Evolutionary conservation across 73 alveolate species (phyloP), one percentile per base, ranked within the genome.

Genomic region (Paramecium primaurelia): DNA sequence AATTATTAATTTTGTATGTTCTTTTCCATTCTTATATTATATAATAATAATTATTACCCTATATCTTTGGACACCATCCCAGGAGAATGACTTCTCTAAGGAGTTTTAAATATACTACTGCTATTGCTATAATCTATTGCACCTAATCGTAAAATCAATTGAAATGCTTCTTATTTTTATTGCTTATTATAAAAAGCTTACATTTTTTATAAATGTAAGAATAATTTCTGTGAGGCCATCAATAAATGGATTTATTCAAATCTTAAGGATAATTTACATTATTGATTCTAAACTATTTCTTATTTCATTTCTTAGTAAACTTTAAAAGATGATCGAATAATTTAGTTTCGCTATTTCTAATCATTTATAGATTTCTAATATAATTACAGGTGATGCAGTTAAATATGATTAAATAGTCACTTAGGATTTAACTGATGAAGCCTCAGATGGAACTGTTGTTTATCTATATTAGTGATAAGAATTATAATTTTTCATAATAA

Each of bases 371-470:
- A 11, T 8, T 32, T 64, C 12, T 14, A 25, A 64, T 25, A 64
- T 64, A 32, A 32, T 28, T 32, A 64, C 84, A 11, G 84, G 84
- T 64, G 84, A 64, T 32, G 30, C 84, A 28, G 84, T 64, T 11
- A 64, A 64, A 34, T 64, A 64, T 10, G 84, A 64, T 34, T 64
- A 28, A 34, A 64, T 34, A 3, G 84, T 64, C 3, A 64, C 28
- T 64, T 64, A 9, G 5, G 84, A 64, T 34, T 64, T 64, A 28
- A 64, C 84, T 32, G 84, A 64, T 20, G 84, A 64, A 64, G 45
- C 84, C 12, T 64, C 84, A 9, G 84, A 64, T 25, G 84, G 84
- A 64, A 64, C 84, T 28, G 84, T 25, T 28, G 84, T 64, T 64
- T 64, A 64, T 7, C 84, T 64, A 64, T 14, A 64, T 64, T 64